Evolutionary conservation across 371 early-diverging fungal genomes (phyloP).

Genomic region (Syncephalastrum sp.): DNA sequence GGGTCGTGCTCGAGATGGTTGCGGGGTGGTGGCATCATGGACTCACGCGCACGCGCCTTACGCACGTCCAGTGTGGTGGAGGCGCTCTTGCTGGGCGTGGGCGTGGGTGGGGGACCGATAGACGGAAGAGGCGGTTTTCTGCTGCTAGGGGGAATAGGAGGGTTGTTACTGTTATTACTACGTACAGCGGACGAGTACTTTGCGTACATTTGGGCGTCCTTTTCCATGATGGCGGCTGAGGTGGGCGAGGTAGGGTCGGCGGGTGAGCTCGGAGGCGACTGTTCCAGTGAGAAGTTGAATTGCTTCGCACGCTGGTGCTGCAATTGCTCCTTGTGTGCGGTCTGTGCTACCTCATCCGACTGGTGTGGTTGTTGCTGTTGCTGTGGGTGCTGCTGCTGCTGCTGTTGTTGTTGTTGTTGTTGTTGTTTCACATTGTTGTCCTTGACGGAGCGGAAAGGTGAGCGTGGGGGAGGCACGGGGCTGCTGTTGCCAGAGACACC

Average conservation of each 20-base stretch:
- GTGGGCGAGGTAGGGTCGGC: no score
- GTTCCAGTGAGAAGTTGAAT: conserved; percentile 6
- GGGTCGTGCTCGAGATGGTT: conserved; percentile 30
- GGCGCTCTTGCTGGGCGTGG: conserved; percentile 27
- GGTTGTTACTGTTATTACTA: conserved; percentile 1
- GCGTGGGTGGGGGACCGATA: conserved; percentile 18
- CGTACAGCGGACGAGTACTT: conserved; percentile 14
- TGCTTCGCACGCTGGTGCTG: conserved; percentile 13
- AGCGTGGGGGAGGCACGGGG: conserved; percentile 24
- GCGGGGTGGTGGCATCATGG: conserved; percentile 9
- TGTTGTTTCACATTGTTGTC: neutral
- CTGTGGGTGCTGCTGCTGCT: no score
- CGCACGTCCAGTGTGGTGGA: conserved; percentile 25
- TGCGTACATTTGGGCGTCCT: conserved; percentile 15
- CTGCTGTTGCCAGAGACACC: conserved; percentile 5
- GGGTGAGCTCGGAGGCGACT: no score
- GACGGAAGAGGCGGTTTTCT: conserved; percentile 5
- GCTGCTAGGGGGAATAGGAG: conserved; percentile 1
- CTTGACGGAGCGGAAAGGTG: conserved; percentile 24
- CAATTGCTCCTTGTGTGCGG: conserved; percentile 12
- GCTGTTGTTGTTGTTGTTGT: conserved; percentile 1
- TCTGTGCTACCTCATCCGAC: conserved; percentile 14
- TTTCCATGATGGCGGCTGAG: conserved; percentile 13
- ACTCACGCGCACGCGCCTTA: conserved; percentile 21
- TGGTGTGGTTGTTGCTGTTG: neutral